phyloP scores from a whole-genome alignment of 352 stramenopile species.

The Phytophthora aleatoria region DNA sequence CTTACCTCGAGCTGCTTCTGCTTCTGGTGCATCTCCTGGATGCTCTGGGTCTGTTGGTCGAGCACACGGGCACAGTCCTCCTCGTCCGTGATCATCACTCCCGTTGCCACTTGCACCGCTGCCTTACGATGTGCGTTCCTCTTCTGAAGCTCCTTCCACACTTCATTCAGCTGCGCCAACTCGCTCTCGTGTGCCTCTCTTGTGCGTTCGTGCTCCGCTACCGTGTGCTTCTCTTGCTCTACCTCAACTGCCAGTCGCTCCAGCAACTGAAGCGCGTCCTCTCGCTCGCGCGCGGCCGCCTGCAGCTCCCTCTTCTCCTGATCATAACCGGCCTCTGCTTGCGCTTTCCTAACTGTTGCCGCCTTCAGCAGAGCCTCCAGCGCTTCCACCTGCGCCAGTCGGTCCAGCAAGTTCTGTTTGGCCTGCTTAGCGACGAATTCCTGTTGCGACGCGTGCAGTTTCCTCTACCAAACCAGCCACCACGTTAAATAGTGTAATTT shows the following conservation, averaged over 20 bases:
- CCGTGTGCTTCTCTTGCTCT: slow-evolving; percentile 53
- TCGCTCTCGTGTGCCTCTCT: slow-evolving; percentile 52
- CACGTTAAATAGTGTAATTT: neutral
- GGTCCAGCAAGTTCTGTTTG: slow-evolving; percentile 76
- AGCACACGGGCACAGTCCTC: slow-evolving; percentile 79
- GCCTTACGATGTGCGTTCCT: slow-evolving; percentile 76
- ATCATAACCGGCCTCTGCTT: slow-evolving; percentile 37
- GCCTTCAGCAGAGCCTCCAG: slow-evolving; percentile 45
- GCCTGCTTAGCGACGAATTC: slow-evolving; percentile 67
- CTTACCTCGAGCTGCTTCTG: slow-evolving; percentile 65
- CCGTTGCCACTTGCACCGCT: slow-evolving; percentile 68
- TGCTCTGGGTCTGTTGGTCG: slow-evolving; percentile 70
- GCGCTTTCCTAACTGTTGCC: slow-evolving; percentile 24
- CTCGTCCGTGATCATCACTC: slow-evolving; percentile 79
- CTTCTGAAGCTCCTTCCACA: slow-evolving; percentile 78
- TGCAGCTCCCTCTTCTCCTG: slow-evolving; percentile 55
- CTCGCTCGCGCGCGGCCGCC: slow-evolving; percentile 47
- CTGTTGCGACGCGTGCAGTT: slow-evolving; percentile 50
- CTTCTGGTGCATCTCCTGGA: slow-evolving; percentile 73
- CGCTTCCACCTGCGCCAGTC: slow-evolving; percentile 64
- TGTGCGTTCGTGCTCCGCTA: slow-evolving; percentile 46
- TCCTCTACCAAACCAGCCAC: slow-evolving; percentile 29
- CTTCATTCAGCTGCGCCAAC: slow-evolving; percentile 49
- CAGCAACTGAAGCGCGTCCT: slow-evolving; percentile 43
- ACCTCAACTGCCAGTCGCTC: slow-evolving; percentile 49